Base-by-base conservation (phyloP, 257 asterid species). In the Prunella vulgaris region DNA sequence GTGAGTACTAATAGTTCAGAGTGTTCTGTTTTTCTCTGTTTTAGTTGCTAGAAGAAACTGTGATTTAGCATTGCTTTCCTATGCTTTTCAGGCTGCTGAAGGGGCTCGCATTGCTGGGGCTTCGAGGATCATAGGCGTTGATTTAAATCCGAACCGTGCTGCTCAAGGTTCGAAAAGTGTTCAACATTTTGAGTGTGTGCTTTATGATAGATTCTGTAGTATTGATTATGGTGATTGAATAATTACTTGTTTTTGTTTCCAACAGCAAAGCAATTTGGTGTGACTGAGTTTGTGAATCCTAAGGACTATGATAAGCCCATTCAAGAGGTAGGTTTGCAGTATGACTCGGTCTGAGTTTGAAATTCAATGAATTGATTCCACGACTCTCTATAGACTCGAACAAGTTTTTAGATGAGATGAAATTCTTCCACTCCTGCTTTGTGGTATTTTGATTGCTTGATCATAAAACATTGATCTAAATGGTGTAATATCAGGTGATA, bases 101-200 rank as follows among this genome's bases (percentile, higher is more conserved):
- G 96, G 97, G 32, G 97, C 97, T 69, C 83, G 96, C 22, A 27
- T 91, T 5, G 59, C 91, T 14, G 96, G 97, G 65, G 96, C 97
- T 54, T 77, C 97, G 3, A 81, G 96, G 75, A 81, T 91, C 63
- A 89, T 91, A 5, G 96, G 97, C 5, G 42, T 91, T 24, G 97
- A 91, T 79, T 48, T 89, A 63, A 92, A 92, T 60, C 62, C 96
- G 0, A 68, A 18, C 25, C 81, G 88, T 21, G 75, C 75, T 46
- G 28, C 59, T 2, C 73, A 79, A 74, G 88, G 88, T 84, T 60
- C 17, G 7, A 0, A 10, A 40, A 42, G 30, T 32, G 37, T n/a
- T 40, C 10, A 24, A 17, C n/a, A n/a, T 30, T 46, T 37, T 2
- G 9, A 57, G 4, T 5, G 3, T 37, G 15, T 48, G 33, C 20